Evolutionary conservation across 805 yeast species (phyloP), one percentile per base, ranked within the genome.

Genomic region (Hyphopichia homilentoma): DNA sequence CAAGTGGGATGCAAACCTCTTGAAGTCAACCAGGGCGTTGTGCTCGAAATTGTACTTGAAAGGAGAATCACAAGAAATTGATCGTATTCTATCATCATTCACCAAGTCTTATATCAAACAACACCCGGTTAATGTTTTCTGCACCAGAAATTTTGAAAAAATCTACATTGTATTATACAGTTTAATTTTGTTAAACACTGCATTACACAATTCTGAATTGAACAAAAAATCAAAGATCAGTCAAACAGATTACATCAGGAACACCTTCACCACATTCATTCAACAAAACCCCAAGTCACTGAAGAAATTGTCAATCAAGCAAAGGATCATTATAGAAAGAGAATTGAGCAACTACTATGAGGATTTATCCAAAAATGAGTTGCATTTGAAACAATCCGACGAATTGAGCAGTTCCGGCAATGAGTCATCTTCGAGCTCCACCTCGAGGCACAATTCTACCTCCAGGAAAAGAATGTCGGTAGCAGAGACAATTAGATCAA

Each of bases 61-160:
- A 48, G 95, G 90, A 5, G 95, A 87, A 57, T 78, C 93, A 3
- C 89, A 83, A 46, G 83, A 81, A 47, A 77, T 86, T 32, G 93
- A 85, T 55, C 70, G 84, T 30, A 72, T 86, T 19, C 60, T 87
- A 35, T 80, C 82, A 27, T 69, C 79, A 3, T 80, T 84, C 48
- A 74, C 93, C 13, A 64, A 65, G 32, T 72, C 79, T 33, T 86
- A 89, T 80, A 60, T 66, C 15, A 52, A 52, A 18, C 72, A 54
- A 61, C 76, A 63, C 59, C 73, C 68, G 14, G 59, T 45, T 34
- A 70, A 67, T 51, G 68, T 65, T 26, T 78, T 64, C 50, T 70
- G 65, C 50, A 76, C 71, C 48, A 59, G 57, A 34, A 73, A 66
- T 48, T 61, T 64, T 40, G 84, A 68, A 32, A 78, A 61, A 35